phyloP scores from a whole-genome alignment of 2,329 filamentous ascomycete species.

The Delphinella strobiligena region DNA sequence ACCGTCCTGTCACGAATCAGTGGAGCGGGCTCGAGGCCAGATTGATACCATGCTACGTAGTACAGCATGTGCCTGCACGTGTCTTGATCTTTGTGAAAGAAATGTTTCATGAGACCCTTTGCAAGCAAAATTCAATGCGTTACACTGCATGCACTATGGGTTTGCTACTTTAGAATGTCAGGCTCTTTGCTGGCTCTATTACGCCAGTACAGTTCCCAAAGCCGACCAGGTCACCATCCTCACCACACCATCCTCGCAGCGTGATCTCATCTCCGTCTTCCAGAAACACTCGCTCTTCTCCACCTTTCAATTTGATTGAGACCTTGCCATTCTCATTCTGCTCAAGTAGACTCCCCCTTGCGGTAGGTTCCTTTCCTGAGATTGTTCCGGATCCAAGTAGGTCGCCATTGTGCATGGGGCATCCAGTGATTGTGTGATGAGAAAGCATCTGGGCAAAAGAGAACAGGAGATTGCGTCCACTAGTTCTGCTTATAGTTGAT shows the following conservation, averaged over 20 bases:
- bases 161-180: background rate
- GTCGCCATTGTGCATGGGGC: constrained; percentile 61
- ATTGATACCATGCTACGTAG: no score
- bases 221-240: constrained; percentile 56
- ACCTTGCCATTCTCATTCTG: constrained; percentile 58
- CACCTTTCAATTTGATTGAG: constrained; percentile 47
- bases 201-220: constrained; percentile 62
- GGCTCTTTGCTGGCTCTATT: constrained; percentile 38
- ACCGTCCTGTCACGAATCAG: no score
- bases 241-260: constrained; percentile 50
- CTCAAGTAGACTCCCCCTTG: constrained; percentile 60
- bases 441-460: constrained; percentile 76
- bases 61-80: no score
- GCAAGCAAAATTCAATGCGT: no score
- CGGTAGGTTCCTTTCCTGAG: constrained; percentile 45
- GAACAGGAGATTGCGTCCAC: constrained; percentile 59
- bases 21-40: no score
- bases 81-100: no score
- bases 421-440: constrained; percentile 67
- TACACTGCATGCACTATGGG: no score
- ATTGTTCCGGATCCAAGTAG: constrained; percentile 71
- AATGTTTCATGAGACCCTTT: no score
- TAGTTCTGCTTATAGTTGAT: constrained; percentile 49
- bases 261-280: constrained; percentile 62
- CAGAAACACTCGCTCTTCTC: constrained; percentile 58